Evolutionary conservation across 805 yeast genomes (phyloP), one percentile per base, ranked within the genome.

Genomic region (Komagataella phaffii): DNA sequence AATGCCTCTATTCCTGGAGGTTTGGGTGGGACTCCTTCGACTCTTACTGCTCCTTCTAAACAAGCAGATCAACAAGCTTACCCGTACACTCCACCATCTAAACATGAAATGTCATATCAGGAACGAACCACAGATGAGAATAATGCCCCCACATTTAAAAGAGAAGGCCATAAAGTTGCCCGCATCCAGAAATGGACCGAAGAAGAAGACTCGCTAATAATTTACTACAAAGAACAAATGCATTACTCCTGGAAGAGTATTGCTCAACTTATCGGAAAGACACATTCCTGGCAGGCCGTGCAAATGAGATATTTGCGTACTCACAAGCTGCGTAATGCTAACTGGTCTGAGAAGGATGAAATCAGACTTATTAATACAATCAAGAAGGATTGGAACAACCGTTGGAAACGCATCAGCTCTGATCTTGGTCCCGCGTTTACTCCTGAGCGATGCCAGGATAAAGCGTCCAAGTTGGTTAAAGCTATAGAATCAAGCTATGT

Each of bases 291-390:
- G 75, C 75, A 71, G 56, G 74, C 75, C 2, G 67, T 73, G 43
- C 77, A 73, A 57, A 73, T 72, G 76, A 57, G 75, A 50, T 73
- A 73, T 53, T 59, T 73, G 46, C 62, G 76, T 7, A 61, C 66
- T 44, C 69, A 70, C 52, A 68, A 68, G 52, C 58, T 66, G 7
- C 57, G 73, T 30, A 61, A 64, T 48, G 67, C 59, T 18, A 56
- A 57, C 30, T 67, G 73, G 70, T 60, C 69, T 14, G 54, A 63
- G 40, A 61, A 58, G 30, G 71, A 72, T 61, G 68, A 61, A 45
- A 50, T 59, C 3, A 61, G 59, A 49, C 56, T 72, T 44, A 54
- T 64, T 17, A 57, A 58, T 46, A 63, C 63, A 1, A 57, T 72
- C 40, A 55, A 63, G 19, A 60, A 63, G 24, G 76, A 72, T 57